These are phyloP conservation scores for Sporothrix humicola DNA, from an alignment of 2,329 filamentous ascomycete genomes.

Conservation along the genomic window DNA sequence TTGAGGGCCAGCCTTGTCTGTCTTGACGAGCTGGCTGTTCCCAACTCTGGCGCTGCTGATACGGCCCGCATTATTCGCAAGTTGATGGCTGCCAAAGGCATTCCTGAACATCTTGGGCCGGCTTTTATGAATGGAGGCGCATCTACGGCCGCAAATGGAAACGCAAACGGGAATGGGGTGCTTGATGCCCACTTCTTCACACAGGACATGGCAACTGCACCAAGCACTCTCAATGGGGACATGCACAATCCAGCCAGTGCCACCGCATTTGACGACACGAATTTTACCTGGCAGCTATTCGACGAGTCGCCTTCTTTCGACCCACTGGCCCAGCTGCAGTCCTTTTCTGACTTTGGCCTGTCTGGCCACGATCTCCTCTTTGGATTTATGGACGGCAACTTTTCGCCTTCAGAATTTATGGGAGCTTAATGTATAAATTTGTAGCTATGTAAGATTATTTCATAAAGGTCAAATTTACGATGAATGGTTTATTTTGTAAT, in stretches of 20 bases:
- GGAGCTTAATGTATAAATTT: neutral
- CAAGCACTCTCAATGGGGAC: neutral
- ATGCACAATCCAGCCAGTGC: neutral
- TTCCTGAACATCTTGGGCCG: conserved; percentile 23
- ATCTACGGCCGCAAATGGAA: neutral
- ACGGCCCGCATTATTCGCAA: conserved; percentile 35
- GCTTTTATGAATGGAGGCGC: conserved; percentile 7
- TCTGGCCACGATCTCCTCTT: conserved; percentile 34
- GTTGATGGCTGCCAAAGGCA: conserved; percentile 34
- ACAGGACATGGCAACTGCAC: neutral
- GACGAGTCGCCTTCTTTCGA: conserved; percentile 29
- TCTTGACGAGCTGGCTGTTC: conserved; percentile 45
- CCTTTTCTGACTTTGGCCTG: conserved; percentile 32
- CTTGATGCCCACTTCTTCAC: neutral
- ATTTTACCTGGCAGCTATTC: conserved; percentile 29
- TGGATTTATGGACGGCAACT: conserved; percentile 34
- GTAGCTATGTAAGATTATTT: conserved; percentile 54
- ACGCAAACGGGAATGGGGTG: neutral
- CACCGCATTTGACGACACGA: conserved; percentile 20
- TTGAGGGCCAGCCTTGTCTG: conserved; percentile 43
- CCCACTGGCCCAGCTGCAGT: conserved; percentile 26
- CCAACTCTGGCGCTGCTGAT: conserved; percentile 40
- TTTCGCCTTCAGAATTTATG: conserved; percentile 28
- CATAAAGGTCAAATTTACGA: conserved; percentile 70
- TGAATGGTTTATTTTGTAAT: neutral